Conservation (phyloP, 257 asterid species). For the Petunia secreta region DNA sequence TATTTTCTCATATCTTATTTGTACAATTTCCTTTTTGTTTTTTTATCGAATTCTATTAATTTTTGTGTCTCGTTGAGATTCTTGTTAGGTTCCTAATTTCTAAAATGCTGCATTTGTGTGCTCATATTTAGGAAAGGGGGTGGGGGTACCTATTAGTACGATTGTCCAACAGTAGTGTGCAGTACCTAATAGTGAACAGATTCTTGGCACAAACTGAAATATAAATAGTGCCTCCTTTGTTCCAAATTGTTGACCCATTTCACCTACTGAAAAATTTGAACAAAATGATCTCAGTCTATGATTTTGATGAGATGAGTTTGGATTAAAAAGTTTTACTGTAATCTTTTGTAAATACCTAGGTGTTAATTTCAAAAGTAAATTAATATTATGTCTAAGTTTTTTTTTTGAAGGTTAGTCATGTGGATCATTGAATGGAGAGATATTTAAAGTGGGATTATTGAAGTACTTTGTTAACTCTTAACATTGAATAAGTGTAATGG, state of each 20-base stretch:
- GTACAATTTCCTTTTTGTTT: not conserved
- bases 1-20: not conserved
- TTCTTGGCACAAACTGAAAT: not conserved
- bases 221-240: not conserved
- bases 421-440: too few species aligned
- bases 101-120: constrained; percentile 17
- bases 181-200: constrained; percentile 12
- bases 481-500: too few species aligned
- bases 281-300: not conserved
- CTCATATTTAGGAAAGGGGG: not conserved
- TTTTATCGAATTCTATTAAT: not conserved
- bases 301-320: not conserved
- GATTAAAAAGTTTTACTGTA: not conserved
- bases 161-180: not conserved
- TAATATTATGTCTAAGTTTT: too few species aligned
- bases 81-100: not conserved
- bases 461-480: too few species aligned
- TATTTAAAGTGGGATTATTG: too few species aligned
- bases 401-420: too few species aligned
- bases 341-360: too few species aligned
- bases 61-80: not conserved
- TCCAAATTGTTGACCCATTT: not conserved
- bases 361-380: too few species aligned
- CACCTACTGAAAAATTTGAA: not conserved
- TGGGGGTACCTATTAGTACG: not conserved